Percentiles rank a stretch among this genome's conserved stretches.
These are phyloP conservation scores for Ustanciosporium gigantosporum DNA, from an alignment of 1,284 basidiomycete genomes.

Conservation along the genomic window DNA sequence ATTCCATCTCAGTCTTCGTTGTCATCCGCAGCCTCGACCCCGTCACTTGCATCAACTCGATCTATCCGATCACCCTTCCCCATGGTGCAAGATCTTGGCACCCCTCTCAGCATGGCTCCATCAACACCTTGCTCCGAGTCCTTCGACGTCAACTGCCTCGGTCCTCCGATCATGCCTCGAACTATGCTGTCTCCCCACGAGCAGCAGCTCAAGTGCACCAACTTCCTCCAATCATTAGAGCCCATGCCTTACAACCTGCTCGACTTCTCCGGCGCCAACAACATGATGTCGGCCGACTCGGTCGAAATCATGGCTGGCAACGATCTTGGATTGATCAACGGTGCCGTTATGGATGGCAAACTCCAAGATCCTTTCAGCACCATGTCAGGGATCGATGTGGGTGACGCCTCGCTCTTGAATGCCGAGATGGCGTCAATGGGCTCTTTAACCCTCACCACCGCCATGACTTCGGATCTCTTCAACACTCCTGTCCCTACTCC, in stretches of 20 bases:
- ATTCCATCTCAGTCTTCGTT: slow-evolving; percentile 18
- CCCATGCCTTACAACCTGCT: slow-evolving; percentile 29
- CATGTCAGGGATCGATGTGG: slow-evolving; percentile 18
- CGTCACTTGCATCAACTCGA: slow-evolving; percentile 25
- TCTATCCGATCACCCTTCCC: slow-evolving; percentile 28
- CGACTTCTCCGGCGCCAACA: slow-evolving; percentile 19
- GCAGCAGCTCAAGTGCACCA: slow-evolving; percentile 41
- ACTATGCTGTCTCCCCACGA: slow-evolving; percentile 28
- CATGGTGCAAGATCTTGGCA: slow-evolving; percentile 37
- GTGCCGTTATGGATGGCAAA: slow-evolving; percentile 21
- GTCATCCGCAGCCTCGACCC: slow-evolving; percentile 38
- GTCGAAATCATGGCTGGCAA: slow-evolving; percentile 32
- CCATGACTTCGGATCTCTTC: neutral
- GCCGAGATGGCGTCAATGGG: neutral
- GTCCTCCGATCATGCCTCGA: slow-evolving; percentile 35
- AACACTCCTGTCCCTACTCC: neutral
- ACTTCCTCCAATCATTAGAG: slow-evolving; percentile 40
- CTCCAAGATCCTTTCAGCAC: slow-evolving; percentile 27
- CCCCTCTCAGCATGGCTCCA: slow-evolving; percentile 36
- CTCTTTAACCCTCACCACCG: neutral
- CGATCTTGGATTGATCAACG: slow-evolving; percentile 39
- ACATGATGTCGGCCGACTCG: slow-evolving; percentile 21
- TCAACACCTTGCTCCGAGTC: slow-evolving; percentile 35
- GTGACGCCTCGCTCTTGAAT: slow-evolving; percentile 9
- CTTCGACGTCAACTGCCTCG: slow-evolving; percentile 39